Percentiles rank a stretch among this genome's conserved stretches.
Conservation (phyloP, 768 basidiomycete species). For the Lactarius trivialis region DNA sequence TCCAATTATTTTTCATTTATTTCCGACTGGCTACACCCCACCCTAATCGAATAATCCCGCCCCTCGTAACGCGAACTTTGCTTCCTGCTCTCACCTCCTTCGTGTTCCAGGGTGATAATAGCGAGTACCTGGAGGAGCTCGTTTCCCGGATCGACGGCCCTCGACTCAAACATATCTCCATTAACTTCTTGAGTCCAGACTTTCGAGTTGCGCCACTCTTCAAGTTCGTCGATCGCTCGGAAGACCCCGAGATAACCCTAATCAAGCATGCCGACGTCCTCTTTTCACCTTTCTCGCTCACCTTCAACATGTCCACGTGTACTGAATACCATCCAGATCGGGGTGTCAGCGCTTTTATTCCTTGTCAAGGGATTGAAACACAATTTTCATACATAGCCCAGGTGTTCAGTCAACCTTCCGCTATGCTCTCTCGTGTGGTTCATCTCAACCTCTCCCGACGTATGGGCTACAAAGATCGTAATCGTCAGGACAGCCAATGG, state of each 20-base stretch:
- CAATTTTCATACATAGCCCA: not conserved
- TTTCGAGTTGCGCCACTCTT: not conserved
- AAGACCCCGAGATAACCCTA: not conserved
- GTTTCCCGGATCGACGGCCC: not conserved
- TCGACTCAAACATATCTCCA: not conserved
- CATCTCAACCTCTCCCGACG: not conserved
- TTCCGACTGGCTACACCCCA: not conserved
- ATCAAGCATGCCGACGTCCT: not conserved
- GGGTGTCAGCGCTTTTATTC: not conserved
- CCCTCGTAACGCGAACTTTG: not conserved
- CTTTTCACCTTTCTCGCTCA: not conserved
- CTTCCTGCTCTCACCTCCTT: not conserved
- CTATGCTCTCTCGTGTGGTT: not conserved
- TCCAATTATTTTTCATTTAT: not conserved
- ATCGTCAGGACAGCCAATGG: no score
- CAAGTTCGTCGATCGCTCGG: not conserved
- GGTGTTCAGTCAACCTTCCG: no score
- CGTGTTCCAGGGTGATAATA: not conserved
- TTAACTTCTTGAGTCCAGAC: not conserved
- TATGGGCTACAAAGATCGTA: no score
- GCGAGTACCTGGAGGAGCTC: not conserved
- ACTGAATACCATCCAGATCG: not conserved
- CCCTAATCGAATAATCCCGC: not conserved
- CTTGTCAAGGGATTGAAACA: not conserved
- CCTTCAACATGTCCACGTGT: not conserved